A percentile compares a stretch with the other conserved stretches of the same genome.
Conservation (phyloP, 1,284 basidiomycete species). For the Lentinus polychrous region DNA sequence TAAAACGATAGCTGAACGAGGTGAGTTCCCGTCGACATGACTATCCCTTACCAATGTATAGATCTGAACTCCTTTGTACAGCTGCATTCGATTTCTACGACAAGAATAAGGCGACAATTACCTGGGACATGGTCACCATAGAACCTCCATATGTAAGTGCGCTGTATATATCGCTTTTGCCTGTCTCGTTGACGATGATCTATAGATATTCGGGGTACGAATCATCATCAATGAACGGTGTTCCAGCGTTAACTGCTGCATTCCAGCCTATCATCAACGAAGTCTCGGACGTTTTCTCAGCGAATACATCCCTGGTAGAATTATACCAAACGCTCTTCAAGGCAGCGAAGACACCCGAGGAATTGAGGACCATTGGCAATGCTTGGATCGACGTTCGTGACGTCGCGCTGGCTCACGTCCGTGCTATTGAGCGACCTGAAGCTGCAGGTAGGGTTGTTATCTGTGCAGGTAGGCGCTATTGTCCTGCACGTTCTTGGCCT, state of each 20-base stretch:
- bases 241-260: no score
- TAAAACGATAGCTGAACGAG: constrained; percentile 16
- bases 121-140: constrained; percentile 4
- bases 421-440: constrained; percentile 31
- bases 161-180: not conserved
- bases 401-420: constrained; percentile 48
- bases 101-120: not conserved
- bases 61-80: not conserved
- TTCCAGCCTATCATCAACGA: constrained; percentile 4
- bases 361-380: constrained; percentile 2
- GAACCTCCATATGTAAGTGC: constrained; percentile 5
- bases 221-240: not conserved
- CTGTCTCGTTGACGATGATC: not conserved
- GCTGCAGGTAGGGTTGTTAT: constrained; percentile 16
- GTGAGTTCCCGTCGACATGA: constrained; percentile 1
- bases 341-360: not conserved
- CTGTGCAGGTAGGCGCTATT: not conserved
- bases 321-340: not conserved
- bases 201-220: constrained; percentile 1
- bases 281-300: not conserved
- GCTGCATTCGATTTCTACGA: constrained; percentile 3
- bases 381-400: constrained; percentile 55
- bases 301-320: constrained; percentile 1
- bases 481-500: not conserved
- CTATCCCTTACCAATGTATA: not conserved